Base-by-base conservation (phyloP, 2,329 filamentous ascomycete species). In the Aspergillus eucalypticola region DNA sequence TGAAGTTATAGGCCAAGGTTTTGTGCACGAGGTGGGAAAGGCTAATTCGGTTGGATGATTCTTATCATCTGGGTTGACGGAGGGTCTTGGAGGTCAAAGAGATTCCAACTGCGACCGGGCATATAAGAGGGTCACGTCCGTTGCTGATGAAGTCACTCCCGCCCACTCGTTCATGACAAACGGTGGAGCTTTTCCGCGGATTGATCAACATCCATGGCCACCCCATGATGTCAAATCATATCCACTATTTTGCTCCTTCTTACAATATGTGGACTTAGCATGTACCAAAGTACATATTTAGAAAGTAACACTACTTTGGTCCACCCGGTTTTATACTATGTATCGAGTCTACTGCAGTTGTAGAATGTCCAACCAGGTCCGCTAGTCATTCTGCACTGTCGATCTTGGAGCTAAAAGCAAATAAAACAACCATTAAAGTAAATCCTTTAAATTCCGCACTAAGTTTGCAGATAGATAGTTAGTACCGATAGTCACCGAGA, bases 201-300 rank as follows among this genome's bases (percentile, higher is more conserved):
- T 46, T 54, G 54, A 53, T 57, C 58, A 52, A 51, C 39, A 49
- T 35, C 35, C 29, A 59, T 54, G 52, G 44, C 27, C 51, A 54
- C 39, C 48, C 21, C 21, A 60, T 60, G 59, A 60, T 60, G 59
- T 60, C 57, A 60, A 57, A 58, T 21, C 7, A 50, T 56, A 48
- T 58, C 48, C 29, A 49, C 59, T 27, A 35, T 15, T 3, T 27
- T 27, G 25, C 25, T 27, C 8, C 32, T 35, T 5, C 32, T 35
- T 13, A 13, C 32, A 35, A 35, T 35, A 35, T 35, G 32, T 13
- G 11, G 11, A 5, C 4, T 35, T 13, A n/a, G n/a, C n/a, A 29
- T 35, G 32, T 35, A 35, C 32, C 32, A 35, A 35, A 35, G 32
- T 35, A 13, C 10, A 35, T 11, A 13, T 5, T 35, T 35, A 35